These are phyloP conservation scores for Pseudoscleropodium purum DNA, from an alignment of 225 moss, liverwort and hornwort species.

Conservation along the genomic window DNA sequence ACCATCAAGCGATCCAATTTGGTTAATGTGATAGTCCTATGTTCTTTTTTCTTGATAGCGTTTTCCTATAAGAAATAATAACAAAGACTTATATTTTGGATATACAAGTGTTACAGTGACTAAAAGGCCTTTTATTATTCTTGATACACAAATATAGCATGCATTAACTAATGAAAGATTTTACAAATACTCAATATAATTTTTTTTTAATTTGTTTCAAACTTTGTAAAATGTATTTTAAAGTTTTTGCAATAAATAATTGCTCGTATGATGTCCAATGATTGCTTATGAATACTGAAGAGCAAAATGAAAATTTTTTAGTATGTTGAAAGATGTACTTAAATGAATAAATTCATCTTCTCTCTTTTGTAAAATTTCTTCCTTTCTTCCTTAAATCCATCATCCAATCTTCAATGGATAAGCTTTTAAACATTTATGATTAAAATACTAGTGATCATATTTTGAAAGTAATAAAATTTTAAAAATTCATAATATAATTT, in stretches of 20 bases:
- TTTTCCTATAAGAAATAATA: slow-evolving; percentile 34
- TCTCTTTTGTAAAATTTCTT: slow-evolving; percentile 47
- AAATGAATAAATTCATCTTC: slow-evolving; percentile 32
- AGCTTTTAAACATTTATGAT: neutral
- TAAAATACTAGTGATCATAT: neutral
- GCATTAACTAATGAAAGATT: neutral
- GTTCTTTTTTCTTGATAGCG: slow-evolving; percentile 42
- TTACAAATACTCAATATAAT: neutral
- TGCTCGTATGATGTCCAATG: too few species aligned
- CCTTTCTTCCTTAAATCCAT: slow-evolving; percentile 11
- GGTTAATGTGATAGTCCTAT: slow-evolving; percentile 21
- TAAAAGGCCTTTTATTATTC: neutral
- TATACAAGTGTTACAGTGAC: neutral
- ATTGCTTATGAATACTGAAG: neutral
- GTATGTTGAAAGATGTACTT: neutral
- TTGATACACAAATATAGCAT: neutral
- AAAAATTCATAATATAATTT: neutral
- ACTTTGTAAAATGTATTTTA: neutral
- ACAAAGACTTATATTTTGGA: neutral
- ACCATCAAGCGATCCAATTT: slow-evolving; percentile 54
- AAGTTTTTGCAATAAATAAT: neutral
- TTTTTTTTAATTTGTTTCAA: neutral
- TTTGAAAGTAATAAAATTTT: neutral
- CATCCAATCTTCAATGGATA: neutral
- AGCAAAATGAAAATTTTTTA: neutral